These are phyloP conservation scores for Hericium erinaceus DNA, from an alignment of 768 basidiomycete species.

Conservation along the genomic window DNA sequence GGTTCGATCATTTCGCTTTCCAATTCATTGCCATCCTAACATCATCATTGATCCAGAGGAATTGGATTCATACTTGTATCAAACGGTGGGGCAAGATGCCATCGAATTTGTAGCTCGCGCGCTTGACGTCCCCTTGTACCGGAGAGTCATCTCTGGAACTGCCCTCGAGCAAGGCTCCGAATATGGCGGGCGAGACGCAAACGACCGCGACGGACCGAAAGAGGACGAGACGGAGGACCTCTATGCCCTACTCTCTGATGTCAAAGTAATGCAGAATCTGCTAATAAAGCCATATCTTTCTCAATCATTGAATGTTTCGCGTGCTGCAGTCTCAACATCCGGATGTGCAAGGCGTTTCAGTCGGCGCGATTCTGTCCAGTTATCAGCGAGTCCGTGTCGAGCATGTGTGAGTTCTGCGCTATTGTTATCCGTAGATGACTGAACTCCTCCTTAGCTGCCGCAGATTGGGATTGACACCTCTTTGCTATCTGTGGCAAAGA, in stretches of 20 bases:
- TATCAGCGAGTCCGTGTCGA: slow-evolving; percentile 96
- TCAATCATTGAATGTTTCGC: slow-evolving; percentile 1
- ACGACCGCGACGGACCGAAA: slow-evolving; percentile 35
- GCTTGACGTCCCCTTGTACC: slow-evolving; percentile 78
- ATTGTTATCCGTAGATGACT: neutral
- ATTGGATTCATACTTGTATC: slow-evolving; percentile 96
- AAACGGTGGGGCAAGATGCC: slow-evolving; percentile 96
- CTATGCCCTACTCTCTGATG: slow-evolving; percentile 54
- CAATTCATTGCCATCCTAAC: slow-evolving; percentile 13
- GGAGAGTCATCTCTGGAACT: slow-evolving; percentile 68
- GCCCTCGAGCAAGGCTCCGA: slow-evolving; percentile 77
- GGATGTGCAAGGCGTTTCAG: slow-evolving; percentile 78
- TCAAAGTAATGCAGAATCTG: slow-evolving; percentile 48
- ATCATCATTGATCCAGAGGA: slow-evolving; percentile 58
- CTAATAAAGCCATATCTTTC: neutral
- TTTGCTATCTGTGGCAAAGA: slow-evolving; percentile 92
- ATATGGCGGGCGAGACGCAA: slow-evolving; percentile 65
- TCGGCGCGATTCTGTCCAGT: slow-evolving; percentile 94
- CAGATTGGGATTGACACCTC: slow-evolving; percentile 67
- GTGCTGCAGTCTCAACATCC: slow-evolving; percentile 57
- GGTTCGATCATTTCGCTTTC: slow-evolving; percentile 39
- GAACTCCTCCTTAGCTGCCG: slow-evolving; percentile 48
- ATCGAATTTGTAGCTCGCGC: slow-evolving; percentile 81
- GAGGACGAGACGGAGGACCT: slow-evolving; percentile 99
- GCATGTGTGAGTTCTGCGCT: slow-evolving; percentile 67